These are phyloP conservation scores for Amphicarpaea edgeworthii DNA, from an alignment of 306 rosid species.

Conservation along the genomic window DNA sequence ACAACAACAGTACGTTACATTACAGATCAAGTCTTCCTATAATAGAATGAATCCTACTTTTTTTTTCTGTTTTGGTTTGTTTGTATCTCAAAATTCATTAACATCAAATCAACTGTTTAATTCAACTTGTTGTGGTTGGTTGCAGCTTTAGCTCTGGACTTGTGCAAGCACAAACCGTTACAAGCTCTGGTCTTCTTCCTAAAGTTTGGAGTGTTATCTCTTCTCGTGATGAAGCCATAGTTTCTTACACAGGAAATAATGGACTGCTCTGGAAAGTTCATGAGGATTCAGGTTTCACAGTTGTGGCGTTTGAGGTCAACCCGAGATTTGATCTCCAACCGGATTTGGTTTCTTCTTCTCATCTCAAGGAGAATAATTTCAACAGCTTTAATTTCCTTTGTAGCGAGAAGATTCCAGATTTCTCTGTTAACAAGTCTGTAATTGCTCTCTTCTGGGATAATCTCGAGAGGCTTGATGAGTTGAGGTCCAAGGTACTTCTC, in stretches of 20 bases:
- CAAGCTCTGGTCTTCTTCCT: too few species aligned
- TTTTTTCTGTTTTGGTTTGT: too few species aligned
- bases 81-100: too few species aligned
- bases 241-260: too few species aligned
- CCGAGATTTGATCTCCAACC: neutral
- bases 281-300: too few species aligned
- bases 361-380: slow-evolving; percentile 29
- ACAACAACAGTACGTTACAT: slow-evolving; percentile 19
- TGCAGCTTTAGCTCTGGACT: too few species aligned
- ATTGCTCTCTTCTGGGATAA: slow-evolving; percentile 41
- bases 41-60: neutral
- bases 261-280: too few species aligned
- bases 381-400: slow-evolving; percentile 56
- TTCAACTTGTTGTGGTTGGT: neutral
- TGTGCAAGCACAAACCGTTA: too few species aligned
- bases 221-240: too few species aligned
- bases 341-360: slow-evolving; percentile 41
- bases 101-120: neutral
- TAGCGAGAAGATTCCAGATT: slow-evolving; percentile 1
- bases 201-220: too few species aligned
- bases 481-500: slow-evolving; percentile 51
- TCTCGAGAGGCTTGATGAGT: neutral
- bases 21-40: neutral
- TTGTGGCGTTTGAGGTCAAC: neutral
- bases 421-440: slow-evolving; percentile 50